Conservation (phyloP, 2,329 filamentous ascomycete species). For the Pezicula neosporulosa region DNA sequence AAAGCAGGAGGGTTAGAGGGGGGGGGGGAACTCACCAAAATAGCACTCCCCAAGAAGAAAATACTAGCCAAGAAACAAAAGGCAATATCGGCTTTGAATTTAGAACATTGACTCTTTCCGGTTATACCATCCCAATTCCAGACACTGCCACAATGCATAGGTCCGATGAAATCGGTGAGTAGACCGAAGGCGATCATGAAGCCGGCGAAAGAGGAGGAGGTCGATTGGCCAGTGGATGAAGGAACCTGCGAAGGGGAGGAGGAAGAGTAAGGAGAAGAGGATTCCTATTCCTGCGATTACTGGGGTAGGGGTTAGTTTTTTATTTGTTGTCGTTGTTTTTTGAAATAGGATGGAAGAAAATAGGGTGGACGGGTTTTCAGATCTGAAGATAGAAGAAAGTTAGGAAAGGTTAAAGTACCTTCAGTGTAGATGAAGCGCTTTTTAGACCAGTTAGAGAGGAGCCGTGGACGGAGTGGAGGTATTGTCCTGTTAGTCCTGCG, state of each 20-base stretch:
- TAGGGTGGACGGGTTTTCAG: not conserved
- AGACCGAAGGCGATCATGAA: slow-evolving; percentile 55
- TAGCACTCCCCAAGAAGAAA: slow-evolving; percentile 3
- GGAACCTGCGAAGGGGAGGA: slow-evolving; percentile 64
- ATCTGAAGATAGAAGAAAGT: not conserved
- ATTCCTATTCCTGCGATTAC: slow-evolving; percentile 68
- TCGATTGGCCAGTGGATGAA: slow-evolving; percentile 73
- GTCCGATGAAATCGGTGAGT: slow-evolving; percentile 60
- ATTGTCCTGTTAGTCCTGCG: slow-evolving; percentile 64
- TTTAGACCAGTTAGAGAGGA: slow-evolving; percentile 48
- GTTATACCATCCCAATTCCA: slow-evolving; percentile 83
- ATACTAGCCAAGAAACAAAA: slow-evolving; percentile 15
- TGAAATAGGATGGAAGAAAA: too few relatives aligned
- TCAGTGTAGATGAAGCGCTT: slow-evolving; percentile 74
- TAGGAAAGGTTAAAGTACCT: not conserved
- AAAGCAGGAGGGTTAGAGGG: not conserved
- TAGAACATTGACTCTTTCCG: slow-evolving; percentile 67
- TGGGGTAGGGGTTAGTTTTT: slow-evolving; percentile 1
- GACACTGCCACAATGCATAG: slow-evolving; percentile 75
- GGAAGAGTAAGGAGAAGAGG: slow-evolving; percentile 66
- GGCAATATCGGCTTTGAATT: slow-evolving; percentile 57
- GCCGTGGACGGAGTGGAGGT: slow-evolving; percentile 46
- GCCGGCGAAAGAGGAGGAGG: slow-evolving; percentile 61
- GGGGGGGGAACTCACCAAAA: not conserved
- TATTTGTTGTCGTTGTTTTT: too few relatives aligned